phyloP scores from a whole-genome alignment of 495 filamentous ascomycete genomes.

The Xylaria palmicola region DNA sequence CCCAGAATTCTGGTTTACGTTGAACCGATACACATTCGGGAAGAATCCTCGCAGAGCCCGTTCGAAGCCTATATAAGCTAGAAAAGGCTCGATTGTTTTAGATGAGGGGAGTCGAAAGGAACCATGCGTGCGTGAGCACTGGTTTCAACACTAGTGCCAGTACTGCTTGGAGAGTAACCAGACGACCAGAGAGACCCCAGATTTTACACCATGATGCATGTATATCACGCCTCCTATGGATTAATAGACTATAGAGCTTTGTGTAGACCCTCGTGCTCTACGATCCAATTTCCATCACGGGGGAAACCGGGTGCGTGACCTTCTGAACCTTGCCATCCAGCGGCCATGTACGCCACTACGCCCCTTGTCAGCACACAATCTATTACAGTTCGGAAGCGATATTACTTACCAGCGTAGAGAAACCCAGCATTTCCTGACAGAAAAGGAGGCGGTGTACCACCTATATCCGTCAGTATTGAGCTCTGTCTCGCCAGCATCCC shows the following conservation, averaged over 20 bases:
- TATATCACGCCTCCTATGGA: neutral
- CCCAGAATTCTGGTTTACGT: neutral
- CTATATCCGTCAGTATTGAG: neutral
- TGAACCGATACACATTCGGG: neutral
- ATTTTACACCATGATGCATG: neutral
- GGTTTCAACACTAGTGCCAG: neutral
- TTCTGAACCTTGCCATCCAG: slow-evolving; percentile 23
- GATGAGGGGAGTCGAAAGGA: neutral
- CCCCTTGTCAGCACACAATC: neutral
- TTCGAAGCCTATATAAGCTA: neutral
- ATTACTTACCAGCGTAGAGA: slow-evolving; percentile 27
- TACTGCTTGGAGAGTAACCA: neutral
- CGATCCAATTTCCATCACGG: slow-evolving; percentile 8
- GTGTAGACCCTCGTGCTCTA: slow-evolving; percentile 11
- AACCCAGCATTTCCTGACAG: slow-evolving; percentile 27
- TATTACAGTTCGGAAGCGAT: neutral
- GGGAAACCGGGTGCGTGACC: slow-evolving; percentile 19
- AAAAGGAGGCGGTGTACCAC: slow-evolving; percentile 28
- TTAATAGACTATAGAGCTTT: neutral
- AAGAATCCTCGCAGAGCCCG: neutral
- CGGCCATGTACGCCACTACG: slow-evolving; percentile 24
- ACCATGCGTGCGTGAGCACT: neutral
- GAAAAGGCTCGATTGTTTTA: neutral
- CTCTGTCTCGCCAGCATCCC: neutral
- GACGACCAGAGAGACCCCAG: neutral